Evolutionary conservation across 208 protist species (phyloP), one percentile per base, ranked within the genome.

Genomic region (Phytomonas francai): DNA sequence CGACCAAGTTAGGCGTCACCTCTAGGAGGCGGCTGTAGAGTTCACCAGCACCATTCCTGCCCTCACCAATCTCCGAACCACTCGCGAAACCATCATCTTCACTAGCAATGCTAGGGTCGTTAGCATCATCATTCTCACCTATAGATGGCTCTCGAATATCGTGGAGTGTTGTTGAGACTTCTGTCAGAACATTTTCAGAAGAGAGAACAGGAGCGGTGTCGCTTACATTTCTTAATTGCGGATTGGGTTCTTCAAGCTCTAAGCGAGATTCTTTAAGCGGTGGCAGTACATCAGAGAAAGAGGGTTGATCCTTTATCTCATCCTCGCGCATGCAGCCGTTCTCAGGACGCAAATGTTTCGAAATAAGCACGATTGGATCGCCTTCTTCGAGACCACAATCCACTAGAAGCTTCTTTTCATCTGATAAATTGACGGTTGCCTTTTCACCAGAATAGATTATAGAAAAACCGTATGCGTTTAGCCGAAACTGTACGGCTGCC

Each of bases 361-460:
- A 74, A 27, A 85, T 63, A 16, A 95, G 71, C 12, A 71, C 69
- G 27, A 95, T 67, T n/a, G 68, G 27, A 68, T 92, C 85, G 9
- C 83, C 87, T 22, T 93, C 90, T 68, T 71, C 34, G 42, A 95
- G 72, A 9, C 90, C 90, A 60, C 76, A 86, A 31, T 78, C 84
- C 31, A 71, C 68, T 25, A 95, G 70, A 56, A 85, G 30, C 60
- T 74, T 71, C 67, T 84, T 83, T 68, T 92, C 87, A 59, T 90
- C 73, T 30, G 51, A 78, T 42, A 92, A 67, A 74, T 95, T 78
- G 3, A 88, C 82, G 8, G 30, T 31, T 25, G 16, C 11, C 27
- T 65, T 58, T 8, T 63, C 59, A 29, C 45, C 65, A 34, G 57
- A 51, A 33, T 75, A 77, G 65, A 63, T 51, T 59, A 92, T 85